Evolutionary conservation across 2,329 filamentous ascomycete species (phyloP), one percentile per base, ranked within the genome.

Genomic region (Westerdykella aurantiaca): DNA sequence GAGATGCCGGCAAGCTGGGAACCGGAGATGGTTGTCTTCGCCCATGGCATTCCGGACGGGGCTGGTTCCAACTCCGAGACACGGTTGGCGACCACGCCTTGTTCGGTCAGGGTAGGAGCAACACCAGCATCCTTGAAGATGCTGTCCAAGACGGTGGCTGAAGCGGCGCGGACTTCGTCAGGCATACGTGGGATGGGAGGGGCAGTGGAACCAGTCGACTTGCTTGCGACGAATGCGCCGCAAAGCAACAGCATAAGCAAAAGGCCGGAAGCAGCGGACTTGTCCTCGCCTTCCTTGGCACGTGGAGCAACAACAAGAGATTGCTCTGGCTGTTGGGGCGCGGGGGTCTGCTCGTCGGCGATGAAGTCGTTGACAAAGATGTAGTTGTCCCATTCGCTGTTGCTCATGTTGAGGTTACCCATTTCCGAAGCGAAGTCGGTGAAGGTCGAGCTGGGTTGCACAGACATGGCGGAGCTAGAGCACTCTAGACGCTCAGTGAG

Each of bases 171-270:
- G 44, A 93, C 81, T 56, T 91, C 86, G 44, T 91, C 85, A 31
- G 88, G 85, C 63, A 91, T 84, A 44, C 80, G 80, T 40, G 86
- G 86, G 55, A 94, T 83, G 54, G 81, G 80, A 33, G 83, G 80
- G 34, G 83, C 76, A 37, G 82, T 80, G 55, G 82, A 82, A 16
- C 83, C 76, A 37, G 83, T 81, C 51, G 83, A 82, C 70, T 90
- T 94, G 25, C 91, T 96, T 49, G 93, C 85, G 57, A 97, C 89
- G 64, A 96, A 95, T 42, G 93, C 93, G 63, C 93, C 93, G 52
- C 95, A 90, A 43, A 98, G 85, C 63, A 98, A 86, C 56, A 96
- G 86, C 88, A 96, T 95, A 69, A 91, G 85, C 67, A 97, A 77
- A 58, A 97, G 72, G 59, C 88, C 81, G 41, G 88, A 87, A 58